Conservation (phyloP, 2,329 filamentous ascomycete genomes). For the Sarocladium kiliense region DNA sequence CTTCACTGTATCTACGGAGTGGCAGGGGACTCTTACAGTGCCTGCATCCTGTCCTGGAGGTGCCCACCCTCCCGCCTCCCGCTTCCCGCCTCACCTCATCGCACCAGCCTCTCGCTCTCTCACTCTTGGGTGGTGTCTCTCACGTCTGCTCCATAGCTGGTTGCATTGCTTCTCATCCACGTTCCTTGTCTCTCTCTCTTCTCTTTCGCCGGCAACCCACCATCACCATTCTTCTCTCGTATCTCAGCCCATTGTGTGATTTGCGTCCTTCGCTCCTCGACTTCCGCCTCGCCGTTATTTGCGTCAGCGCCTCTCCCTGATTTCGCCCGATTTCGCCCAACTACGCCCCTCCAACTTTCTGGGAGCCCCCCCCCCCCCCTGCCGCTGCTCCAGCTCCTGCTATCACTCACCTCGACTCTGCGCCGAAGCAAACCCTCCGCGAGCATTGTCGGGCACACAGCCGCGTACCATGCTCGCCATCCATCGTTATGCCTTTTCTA, state of each 20-base stretch:
- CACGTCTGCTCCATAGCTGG: neutral
- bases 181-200: neutral
- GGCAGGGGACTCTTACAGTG: no score
- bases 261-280: neutral
- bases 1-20: neutral
- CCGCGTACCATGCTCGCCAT: conserved; percentile 8
- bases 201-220: neutral
- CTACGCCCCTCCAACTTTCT: neutral
- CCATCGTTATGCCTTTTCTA: conserved; percentile 51
- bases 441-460: neutral
- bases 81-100: neutral
- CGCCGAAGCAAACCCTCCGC: neutral
- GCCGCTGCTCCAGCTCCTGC: no score
- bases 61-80: neutral
- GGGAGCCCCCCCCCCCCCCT: neutral
- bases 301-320: conserved; percentile 2
- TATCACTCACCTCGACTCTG: neutral
- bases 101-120: neutral
- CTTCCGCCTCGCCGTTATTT: neutral
- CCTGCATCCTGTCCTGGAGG: no score
- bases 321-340: conserved; percentile 3
- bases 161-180: neutral
- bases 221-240: neutral
- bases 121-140: neutral
- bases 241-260: neutral